Evolutionary conservation across 2,329 filamentous ascomycete genomes (phyloP).

Genomic region (Fonsecaea pedrosoi): DNA sequence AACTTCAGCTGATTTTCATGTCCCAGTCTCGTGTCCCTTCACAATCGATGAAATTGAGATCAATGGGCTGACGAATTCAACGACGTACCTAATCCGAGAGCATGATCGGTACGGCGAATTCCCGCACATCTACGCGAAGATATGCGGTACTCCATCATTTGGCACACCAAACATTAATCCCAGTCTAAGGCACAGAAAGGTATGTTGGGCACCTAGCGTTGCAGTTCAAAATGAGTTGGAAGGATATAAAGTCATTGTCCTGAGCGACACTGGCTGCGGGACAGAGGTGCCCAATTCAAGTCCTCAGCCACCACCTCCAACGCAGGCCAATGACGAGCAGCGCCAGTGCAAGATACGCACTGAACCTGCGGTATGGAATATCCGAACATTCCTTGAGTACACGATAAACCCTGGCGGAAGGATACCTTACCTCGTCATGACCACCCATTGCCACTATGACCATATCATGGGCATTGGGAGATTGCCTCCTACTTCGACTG

Average conservation of each 20-base stretch:
- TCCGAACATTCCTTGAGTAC: slow-evolving; percentile 34
- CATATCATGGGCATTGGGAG: slow-evolving; percentile 46
- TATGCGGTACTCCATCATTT: slow-evolving; percentile 25
- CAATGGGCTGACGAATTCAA: slow-evolving; percentile 1
- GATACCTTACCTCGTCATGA: slow-evolving; percentile 36
- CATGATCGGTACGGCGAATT: slow-evolving; percentile 37
- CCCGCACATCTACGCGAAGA: slow-evolving; percentile 38
- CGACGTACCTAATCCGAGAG: slow-evolving; percentile 36
- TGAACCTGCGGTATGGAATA: slow-evolving; percentile 32
- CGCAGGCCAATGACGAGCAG: neutral
- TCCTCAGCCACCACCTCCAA: neutral
- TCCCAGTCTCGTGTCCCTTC: slow-evolving; percentile 24
- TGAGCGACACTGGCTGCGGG: slow-evolving; percentile 39
- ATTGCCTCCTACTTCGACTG: slow-evolving; percentile 20
- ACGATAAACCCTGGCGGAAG: slow-evolving; percentile 34
- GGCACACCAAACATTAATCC: neutral
- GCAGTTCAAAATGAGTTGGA: neutral
- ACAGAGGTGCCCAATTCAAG: slow-evolving; percentile 21
- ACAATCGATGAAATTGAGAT: slow-evolving; percentile 21
- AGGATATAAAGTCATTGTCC: slow-evolving; percentile 31
- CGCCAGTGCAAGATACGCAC: neutral
- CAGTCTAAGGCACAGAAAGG: neutral
- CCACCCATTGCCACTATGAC: slow-evolving; percentile 40
- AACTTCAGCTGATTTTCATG: neutral
- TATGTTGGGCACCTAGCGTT: neutral